These are phyloP conservation scores for Naumovozyma baii DNA, from an alignment of 805 yeast genomes.

Conservation along the genomic window DNA sequence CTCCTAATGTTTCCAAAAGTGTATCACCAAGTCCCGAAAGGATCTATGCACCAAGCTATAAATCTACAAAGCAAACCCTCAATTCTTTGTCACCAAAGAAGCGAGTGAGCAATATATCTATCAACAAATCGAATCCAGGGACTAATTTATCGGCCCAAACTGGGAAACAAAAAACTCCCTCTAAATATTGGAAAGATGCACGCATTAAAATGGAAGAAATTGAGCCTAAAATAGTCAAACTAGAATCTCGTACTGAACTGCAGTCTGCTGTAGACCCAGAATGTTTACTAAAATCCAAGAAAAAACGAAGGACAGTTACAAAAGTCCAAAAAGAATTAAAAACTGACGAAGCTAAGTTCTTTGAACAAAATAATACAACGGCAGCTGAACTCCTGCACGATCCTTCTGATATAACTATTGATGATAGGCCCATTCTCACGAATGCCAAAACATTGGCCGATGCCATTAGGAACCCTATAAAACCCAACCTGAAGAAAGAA, in stretches of 20 bases:
- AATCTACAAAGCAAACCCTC: background rate
- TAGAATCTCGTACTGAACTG: conserved; percentile 3
- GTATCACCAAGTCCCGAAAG: background rate
- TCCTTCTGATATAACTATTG: conserved; percentile 21
- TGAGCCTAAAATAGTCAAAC: conserved; percentile 2
- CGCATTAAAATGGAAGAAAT: conserved; percentile 6
- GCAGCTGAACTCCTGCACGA: conserved; percentile 29
- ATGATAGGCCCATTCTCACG: conserved; percentile 26
- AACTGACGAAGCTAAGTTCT: background rate
- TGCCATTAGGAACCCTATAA: conserved; percentile 13
- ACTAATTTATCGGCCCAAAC: too few relatives aligned
- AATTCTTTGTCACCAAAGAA: background rate
- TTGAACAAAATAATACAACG: conserved; percentile 13
- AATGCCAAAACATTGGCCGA: conserved; percentile 24
- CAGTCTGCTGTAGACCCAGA: too few relatives aligned
- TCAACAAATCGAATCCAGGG: too few relatives aligned
- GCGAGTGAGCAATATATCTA: too few relatives aligned
- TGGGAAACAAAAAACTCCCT: too few relatives aligned
- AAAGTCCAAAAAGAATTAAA: background rate
- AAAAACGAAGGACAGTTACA: too few relatives aligned
- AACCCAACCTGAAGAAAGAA: background rate
- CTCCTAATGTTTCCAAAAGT: background rate
- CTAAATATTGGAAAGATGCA: conserved; percentile 2
- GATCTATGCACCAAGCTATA: background rate
- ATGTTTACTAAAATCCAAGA: background rate